Evolutionary conservation across 2,329 filamentous ascomycete species (phyloP).

Genomic region (Uncinocarpus reesii): DNA sequence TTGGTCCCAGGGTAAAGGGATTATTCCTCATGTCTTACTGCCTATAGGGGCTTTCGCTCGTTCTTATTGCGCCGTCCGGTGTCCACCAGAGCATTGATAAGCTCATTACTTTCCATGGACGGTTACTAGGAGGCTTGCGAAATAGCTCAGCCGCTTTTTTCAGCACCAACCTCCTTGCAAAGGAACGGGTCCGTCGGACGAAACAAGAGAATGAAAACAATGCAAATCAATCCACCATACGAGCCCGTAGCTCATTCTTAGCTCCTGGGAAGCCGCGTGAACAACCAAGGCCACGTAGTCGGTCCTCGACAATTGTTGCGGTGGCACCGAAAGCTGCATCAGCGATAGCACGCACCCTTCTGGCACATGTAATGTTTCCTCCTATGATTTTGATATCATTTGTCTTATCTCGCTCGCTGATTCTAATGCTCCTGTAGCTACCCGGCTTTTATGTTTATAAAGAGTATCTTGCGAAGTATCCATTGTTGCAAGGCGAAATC

Average conservation of each 20-base stretch:
- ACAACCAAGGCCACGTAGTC: conserved; percentile 22
- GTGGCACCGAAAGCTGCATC: conserved; percentile 46
- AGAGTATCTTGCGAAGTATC: conserved; percentile 83
- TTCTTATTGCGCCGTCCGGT: conserved; percentile 60
- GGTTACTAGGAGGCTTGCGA: conserved; percentile 65
- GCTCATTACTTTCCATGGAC: conserved; percentile 73
- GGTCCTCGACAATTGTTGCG: conserved; percentile 33
- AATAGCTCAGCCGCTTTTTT: conserved; percentile 21
- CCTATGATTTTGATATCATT: conserved; percentile 29
- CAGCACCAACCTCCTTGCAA: background rate
- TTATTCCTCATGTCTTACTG: background rate
- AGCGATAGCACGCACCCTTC: conserved; percentile 46
- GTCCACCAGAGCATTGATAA: conserved; percentile 71
- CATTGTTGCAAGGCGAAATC: conserved; percentile 70
- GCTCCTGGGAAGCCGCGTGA: conserved; percentile 22
- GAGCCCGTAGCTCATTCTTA: conserved; percentile 22
- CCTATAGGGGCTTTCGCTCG: conserved; percentile 60
- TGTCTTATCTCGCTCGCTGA: conserved; percentile 32
- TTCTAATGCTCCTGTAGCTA: conserved; percentile 49
- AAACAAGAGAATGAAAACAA: background rate
- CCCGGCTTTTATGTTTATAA: conserved; percentile 76
- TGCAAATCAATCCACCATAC: conserved; percentile 23
- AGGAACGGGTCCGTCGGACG: background rate
- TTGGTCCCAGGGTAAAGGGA: background rate
- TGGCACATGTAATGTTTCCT: conserved; percentile 16